Evolutionary conservation across 495 filamentous ascomycete species (phyloP), one percentile per base, ranked within the genome.

Genomic region (Trichodelitschia bisporula): DNA sequence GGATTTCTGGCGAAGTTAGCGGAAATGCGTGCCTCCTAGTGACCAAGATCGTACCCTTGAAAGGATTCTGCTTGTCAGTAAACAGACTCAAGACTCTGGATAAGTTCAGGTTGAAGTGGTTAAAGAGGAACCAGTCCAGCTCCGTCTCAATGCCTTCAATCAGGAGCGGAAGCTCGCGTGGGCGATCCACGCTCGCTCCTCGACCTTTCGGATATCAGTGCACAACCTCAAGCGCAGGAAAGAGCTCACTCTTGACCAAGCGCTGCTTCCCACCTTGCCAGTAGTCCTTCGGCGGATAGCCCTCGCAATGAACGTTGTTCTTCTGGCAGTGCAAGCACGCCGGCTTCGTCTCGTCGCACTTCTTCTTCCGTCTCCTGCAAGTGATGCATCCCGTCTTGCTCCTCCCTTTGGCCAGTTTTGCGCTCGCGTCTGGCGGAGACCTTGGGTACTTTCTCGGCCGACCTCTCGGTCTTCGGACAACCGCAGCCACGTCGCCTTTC

Each of bases 311-410:
- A 26, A 90, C 76, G 15, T 79, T 76, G 49, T 91, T 92, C 56
- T 91, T 91, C 55, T 84, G 71, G 45, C 82, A 92, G 45, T 86
- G 84, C 38, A 77, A 57, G 50, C 79, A 79, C 68, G 33, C 32
- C 37, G 82, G 82, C 43, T 83, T 89, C n/a, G 71, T 69, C 56
- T 93, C 82, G 46, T 91, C 82, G 53, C 82, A 93, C 56, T 93
- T 93, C 72, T 91, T 93, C 58, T 91, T 91, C 18, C 82, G 61
- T 43, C 74, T 72, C 33, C 82, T 64, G 56, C 82, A 93, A 29
- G 82, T 92, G 34, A 86, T 72, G 51, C 82, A 92, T 0, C 82
- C 82, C 2, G 82, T 91, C 57, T 92, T 92, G 35, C 79, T 89
- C 13, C 82, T 62, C n/a, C 75, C 77, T 42, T 89, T 86, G 28